Evolutionary conservation across 2,329 filamentous ascomycete species (phyloP).

Genomic region (Colletotrichum tanaceti): DNA sequence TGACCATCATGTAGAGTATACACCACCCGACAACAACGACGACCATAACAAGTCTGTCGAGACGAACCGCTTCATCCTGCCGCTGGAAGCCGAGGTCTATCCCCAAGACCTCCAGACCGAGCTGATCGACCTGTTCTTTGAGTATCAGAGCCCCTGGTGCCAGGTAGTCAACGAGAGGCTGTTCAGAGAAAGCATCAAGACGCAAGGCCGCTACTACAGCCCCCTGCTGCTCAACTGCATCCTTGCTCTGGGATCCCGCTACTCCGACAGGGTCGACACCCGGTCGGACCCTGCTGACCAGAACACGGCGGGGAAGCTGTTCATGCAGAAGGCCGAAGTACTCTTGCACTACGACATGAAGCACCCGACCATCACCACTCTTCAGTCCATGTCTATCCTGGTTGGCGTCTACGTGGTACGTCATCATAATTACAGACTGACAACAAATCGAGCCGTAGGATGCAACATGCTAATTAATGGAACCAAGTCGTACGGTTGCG

Average conservation of each 20-base stretch:
- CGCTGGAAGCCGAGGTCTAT: constrained; percentile 21
- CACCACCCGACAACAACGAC: constrained; percentile 26
- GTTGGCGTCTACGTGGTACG: constrained; percentile 46
- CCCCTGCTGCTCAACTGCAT: constrained; percentile 50
- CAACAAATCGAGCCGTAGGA: too few relatives aligned
- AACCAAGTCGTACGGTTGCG: constrained; percentile 48
- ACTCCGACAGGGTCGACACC: constrained; percentile 48
- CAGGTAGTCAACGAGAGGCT: constrained; percentile 51
- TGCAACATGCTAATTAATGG: constrained; percentile 6
- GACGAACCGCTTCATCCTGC: constrained; percentile 33
- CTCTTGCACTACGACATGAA: constrained; percentile 43
- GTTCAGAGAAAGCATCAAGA: constrained; percentile 47
- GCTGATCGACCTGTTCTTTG: constrained; percentile 51
- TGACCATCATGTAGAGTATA: constrained; percentile 7
- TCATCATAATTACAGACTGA: too few relatives aligned
- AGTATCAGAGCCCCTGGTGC: constrained; percentile 52
- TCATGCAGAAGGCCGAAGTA: constrained; percentile 47
- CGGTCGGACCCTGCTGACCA: constrained; percentile 47
- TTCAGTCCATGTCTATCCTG: constrained; percentile 51
- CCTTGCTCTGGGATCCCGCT: constrained; percentile 50
- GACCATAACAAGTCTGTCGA: constrained; percentile 20
- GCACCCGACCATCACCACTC: constrained; percentile 50
- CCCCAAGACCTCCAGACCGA: constrained; percentile 46
- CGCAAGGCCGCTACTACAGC: constrained; percentile 47
- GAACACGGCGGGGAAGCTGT: constrained; percentile 50